phyloP scores from a whole-genome alignment of 75 land plant genomes.

The Picea sitchensis region DNA sequence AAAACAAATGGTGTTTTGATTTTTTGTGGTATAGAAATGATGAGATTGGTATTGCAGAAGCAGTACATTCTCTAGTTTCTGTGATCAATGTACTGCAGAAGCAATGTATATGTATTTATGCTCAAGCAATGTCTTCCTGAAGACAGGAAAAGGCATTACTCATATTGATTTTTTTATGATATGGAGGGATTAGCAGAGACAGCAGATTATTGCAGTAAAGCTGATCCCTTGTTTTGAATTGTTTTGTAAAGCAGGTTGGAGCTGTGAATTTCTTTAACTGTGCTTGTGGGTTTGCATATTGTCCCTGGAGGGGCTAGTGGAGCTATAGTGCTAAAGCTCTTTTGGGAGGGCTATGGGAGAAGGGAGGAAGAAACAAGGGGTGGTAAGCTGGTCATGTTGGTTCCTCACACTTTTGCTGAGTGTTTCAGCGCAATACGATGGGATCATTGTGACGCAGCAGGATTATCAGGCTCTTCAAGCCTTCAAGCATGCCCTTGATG shows the following conservation, averaged over 20 bases:
- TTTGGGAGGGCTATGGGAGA: not conserved
- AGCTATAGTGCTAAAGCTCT: not conserved
- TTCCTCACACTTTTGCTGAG: not conserved
- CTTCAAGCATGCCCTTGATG: slow-evolving; percentile 53
- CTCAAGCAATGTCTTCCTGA: not conserved
- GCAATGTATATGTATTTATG: not conserved
- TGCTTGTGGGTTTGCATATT: not conserved
- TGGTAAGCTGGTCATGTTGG: not conserved
- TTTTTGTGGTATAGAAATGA: no score
- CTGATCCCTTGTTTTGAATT: not conserved
- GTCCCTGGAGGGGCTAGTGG: not conserved
- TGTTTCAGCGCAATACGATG: slow-evolving; percentile 31
- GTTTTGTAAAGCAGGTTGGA: not conserved
- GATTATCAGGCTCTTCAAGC: slow-evolving; percentile 62
- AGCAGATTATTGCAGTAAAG: not conserved
- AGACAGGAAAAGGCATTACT: not conserved
- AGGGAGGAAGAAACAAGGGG: not conserved
- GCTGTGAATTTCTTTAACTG: not conserved
- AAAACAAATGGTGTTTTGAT: no score
- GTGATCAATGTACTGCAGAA: not conserved
- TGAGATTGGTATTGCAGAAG: not conserved
- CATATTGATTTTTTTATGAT: not conserved
- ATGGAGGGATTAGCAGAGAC: not conserved
- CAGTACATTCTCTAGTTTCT: not conserved
- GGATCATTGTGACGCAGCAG: slow-evolving; percentile 38